Percentiles rank a stretch among this genome's conserved stretches.
phyloP scores from a whole-genome alignment of 805 yeast genomes.

The Candida bentonensis region DNA sequence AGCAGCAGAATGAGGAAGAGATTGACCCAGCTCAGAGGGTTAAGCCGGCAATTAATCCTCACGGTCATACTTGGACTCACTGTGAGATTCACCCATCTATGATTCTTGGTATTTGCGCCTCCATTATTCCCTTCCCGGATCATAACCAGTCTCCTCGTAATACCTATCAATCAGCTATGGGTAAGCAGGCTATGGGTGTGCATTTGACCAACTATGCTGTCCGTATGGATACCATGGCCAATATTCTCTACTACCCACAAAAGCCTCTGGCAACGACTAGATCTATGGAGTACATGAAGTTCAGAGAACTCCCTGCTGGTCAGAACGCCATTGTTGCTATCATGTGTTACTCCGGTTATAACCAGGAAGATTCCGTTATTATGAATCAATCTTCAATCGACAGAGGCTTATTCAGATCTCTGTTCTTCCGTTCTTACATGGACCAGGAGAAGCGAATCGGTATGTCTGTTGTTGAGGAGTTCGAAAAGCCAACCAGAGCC shows the following conservation, averaged over 20 bases:
- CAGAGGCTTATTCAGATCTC: conserved; percentile 87
- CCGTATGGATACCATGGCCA: conserved; percentile 99
- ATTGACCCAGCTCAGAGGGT: conserved; percentile 56
- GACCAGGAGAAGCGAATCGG: conserved; percentile 98
- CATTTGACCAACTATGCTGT: conserved; percentile 88
- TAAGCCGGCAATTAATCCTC: conserved; percentile 47
- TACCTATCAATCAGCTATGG: conserved; percentile 99
- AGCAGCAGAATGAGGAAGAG: conserved; percentile 19
- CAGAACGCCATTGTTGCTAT: conserved; percentile 98
- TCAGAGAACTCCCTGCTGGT: conserved; percentile 97
- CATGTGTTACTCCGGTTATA: conserved; percentile 95
- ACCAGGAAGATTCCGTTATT: conserved; percentile 99
- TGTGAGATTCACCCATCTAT: conserved; percentile 98
- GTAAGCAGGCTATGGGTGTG: conserved; percentile 99
- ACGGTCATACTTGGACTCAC: conserved; percentile 82
- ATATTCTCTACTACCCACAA: conserved; percentile 92
- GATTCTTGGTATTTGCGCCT: conserved; percentile 98
- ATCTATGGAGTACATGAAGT: conserved; percentile 93
- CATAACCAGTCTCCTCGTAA: conserved; percentile 99
- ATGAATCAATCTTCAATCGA: conserved; percentile 98
- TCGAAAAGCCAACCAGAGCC: conserved; percentile 91
- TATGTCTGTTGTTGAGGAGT: conserved; percentile 95
- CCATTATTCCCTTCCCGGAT: conserved; percentile 98
- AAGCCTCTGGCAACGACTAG: conserved; percentile 96
- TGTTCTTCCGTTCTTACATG: conserved; percentile 95